These are phyloP conservation scores for Ustilago sp. DNA, from an alignment of 1,284 basidiomycete genomes.

Conservation along the genomic window DNA sequence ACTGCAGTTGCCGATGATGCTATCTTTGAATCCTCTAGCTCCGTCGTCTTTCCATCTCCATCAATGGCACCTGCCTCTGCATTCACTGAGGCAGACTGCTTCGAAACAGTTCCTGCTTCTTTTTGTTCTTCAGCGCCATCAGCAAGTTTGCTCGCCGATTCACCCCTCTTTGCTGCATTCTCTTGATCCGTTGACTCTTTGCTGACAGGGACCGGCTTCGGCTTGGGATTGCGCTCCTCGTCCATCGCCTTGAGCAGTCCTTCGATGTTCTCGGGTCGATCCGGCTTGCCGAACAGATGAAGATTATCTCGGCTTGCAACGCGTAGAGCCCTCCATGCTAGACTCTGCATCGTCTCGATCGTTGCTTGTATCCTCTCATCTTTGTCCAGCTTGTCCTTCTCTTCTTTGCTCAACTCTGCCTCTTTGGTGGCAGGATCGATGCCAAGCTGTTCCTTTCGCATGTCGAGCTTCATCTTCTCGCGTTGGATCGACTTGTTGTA, in stretches of 20 bases:
- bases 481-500: constrained; percentile 54
- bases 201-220: constrained; percentile 8
- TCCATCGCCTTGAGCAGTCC: constrained; percentile 49
- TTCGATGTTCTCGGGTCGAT: constrained; percentile 50
- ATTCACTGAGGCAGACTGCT: not conserved
- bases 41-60: not conserved
- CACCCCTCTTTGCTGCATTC: not conserved
- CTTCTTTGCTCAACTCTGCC: constrained; percentile 35
- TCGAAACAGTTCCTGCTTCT: not conserved
- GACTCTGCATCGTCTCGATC: constrained; percentile 50
- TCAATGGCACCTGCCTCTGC: not conserved
- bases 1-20: not conserved
- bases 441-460: constrained; percentile 54
- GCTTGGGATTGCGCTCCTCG: constrained; percentile 44
- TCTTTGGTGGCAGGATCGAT: constrained; percentile 28
- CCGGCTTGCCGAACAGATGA: constrained; percentile 50
- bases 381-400: constrained; percentile 28
- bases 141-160: not conserved
- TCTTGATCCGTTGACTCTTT: constrained; percentile 8
- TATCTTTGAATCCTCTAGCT: not conserved
- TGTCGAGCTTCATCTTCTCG: constrained; percentile 51
- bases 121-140: not conserved
- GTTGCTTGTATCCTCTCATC: constrained; percentile 39
- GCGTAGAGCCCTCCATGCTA: constrained; percentile 62
- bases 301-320: constrained; percentile 46